Evolutionary conservation across 352 stramenopile genomes (phyloP).

Genomic region (Phytophthora pseudosyringae): DNA sequence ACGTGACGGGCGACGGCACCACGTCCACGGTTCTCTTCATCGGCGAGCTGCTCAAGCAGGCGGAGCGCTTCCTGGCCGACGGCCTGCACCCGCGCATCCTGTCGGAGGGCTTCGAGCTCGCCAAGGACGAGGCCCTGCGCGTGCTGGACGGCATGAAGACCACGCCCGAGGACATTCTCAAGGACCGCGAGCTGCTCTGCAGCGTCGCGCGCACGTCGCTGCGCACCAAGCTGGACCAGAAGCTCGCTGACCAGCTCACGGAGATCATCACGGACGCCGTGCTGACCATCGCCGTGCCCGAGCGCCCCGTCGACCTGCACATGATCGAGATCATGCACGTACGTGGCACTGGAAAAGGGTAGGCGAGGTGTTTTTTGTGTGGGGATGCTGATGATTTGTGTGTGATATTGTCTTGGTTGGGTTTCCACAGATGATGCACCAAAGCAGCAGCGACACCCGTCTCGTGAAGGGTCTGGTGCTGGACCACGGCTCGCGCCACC

Average conservation of each 20-base stretch:
- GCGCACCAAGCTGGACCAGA: conserved; percentile 97
- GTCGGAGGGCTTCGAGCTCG: conserved; percentile 98
- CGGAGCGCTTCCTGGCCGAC: conserved; percentile 96
- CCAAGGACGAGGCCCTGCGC: conserved; percentile 93
- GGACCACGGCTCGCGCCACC: conserved; percentile 98
- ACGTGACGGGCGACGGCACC: conserved; percentile 96
- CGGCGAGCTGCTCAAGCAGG: conserved; percentile 98
- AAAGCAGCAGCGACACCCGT: conserved; percentile 93
- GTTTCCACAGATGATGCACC: conserved; percentile 94
- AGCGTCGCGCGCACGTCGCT: conserved; percentile 96
- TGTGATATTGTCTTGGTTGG: not conserved
- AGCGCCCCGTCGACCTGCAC: conserved; percentile 95
- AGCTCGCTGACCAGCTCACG: conserved; percentile 93
- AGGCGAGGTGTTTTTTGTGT: not conserved
- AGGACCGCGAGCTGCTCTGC: conserved; percentile 96
- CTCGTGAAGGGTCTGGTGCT: conserved; percentile 97
- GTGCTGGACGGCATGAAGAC: conserved; percentile 96
- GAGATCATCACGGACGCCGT: conserved; percentile 98
- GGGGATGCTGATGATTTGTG: not conserved
- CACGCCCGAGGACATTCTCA: conserved; percentile 73
- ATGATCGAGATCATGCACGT: conserved; percentile 99
- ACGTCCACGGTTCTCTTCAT: conserved; percentile 99
- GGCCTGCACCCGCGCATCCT: conserved; percentile 98
- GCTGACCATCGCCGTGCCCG: conserved; percentile 91
- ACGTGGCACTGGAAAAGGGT: conserved; percentile 24